Evolutionary conservation across 179 eudicot species (phyloP), one percentile per base, ranked within the genome.

Genomic region (Pouteria campechiana): DNA sequence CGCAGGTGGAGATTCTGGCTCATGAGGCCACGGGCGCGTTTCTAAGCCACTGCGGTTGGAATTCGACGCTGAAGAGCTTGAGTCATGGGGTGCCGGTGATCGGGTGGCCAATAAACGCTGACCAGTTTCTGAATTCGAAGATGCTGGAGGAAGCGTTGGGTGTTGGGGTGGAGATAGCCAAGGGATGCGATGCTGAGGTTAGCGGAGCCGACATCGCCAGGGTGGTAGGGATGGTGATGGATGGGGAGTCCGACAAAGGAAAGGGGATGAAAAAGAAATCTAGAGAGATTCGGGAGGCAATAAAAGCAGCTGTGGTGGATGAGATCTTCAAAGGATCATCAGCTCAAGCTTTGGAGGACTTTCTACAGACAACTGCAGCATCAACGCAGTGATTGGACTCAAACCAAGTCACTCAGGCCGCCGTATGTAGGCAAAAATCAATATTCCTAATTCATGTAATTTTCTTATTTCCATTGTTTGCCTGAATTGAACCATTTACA

Each of bases 21-120:
- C 74, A 63, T 41, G 29, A 29, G 5, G 58, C 70, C 1, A 41
- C 59, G 0, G 62, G 62, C 3, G 69, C 60, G 11, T 69, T 69
- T 17, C 59, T 69, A 41, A 58, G 66, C 18, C 74, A 68, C 35
- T 68, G 74, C 17, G 74, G 74, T n/a, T 68, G 69, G 74, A 68
- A 68, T 23, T 68, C 74, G 32, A 54, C 45, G 1, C 17, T 58
- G 44, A 51, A 58, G 29, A 25, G 50, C 3, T 19, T 58, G 2
- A 53, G 44, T 7, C 25, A 30, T 4, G 57, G 64, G 6, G 40
- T 50, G 3, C 64, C 64, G 6, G 35, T 58, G 2, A 10, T 58
- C 37, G 45, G 50, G 10, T 49, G 55, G 57, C 64, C 64, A 3
- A 43, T 58, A 2, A 34, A 53, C 23, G 50, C 44, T 9, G 64